phyloP scores from a whole-genome alignment of 495 filamentous ascomycete genomes.

The Trichoderma reesei region DNA sequence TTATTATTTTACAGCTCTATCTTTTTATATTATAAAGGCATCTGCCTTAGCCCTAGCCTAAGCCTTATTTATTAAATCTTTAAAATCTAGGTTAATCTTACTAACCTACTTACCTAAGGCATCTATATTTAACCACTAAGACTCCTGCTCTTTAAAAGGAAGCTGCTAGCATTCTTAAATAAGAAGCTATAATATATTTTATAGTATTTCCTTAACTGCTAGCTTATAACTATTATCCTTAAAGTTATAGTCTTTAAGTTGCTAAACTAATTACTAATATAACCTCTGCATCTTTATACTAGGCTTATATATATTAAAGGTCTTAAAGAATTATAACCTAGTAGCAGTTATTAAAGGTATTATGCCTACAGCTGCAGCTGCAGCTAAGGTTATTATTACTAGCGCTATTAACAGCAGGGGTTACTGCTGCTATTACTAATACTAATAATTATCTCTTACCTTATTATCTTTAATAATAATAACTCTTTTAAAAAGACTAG shows the following conservation, averaged over 20 bases:
- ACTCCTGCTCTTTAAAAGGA: too few species aligned
- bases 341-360: neutral
- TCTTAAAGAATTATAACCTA: neutral
- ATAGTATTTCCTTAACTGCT: too few species aligned
- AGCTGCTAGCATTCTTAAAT: too few species aligned
- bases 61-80: neutral
- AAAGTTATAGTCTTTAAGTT: neutral
- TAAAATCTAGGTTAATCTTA: neutral
- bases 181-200: too few species aligned
- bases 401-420: neutral
- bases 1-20: neutral
- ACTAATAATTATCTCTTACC: too few species aligned
- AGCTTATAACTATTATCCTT: neutral
- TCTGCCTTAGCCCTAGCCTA: too few species aligned
- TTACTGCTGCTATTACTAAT: neutral
- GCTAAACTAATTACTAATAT: neutral
- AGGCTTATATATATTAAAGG: neutral
- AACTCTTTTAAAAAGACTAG: neutral
- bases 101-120: neutral
- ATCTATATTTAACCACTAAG: too few species aligned
- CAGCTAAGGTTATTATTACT: neutral
- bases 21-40: neutral
- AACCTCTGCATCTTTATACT: neutral
- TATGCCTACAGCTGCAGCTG: neutral
- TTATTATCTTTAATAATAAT: neutral